Evolutionary conservation across 805 yeast genomes (phyloP), one percentile per base, ranked within the genome.

Genomic region (Saccharomyces jurei): DNA sequence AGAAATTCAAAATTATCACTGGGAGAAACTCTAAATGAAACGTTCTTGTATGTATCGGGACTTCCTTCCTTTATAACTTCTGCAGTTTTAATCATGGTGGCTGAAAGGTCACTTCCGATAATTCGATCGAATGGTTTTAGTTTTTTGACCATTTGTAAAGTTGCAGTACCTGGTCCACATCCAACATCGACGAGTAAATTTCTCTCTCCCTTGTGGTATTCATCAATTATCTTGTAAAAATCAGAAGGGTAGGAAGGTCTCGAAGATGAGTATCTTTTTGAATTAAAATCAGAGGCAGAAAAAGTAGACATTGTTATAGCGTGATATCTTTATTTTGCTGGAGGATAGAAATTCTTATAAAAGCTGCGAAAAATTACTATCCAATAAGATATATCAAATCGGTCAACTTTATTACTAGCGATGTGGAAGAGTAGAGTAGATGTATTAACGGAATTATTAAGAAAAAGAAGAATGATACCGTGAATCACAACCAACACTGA

Each of bases 141-240:
- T 27, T 54, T 17, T 1, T 48, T n/a, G 6, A 52, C 57, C 51
- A 70, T 49, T 46, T 81, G 80, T 55, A 77, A 74, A 0, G 91
- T 78, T 1, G 85, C 92, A 57, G 82, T 82, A 0, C 95, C 95
- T 0, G 94, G 80, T 0, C 96, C 96, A 67, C 90, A 85, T 0
- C 94, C 96, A 3, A 85, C 71, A 69, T 89, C 96, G 11, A 87
- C 65, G 2, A 82, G 79, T n/a, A 73, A 56, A 1, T 65, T 52
- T 1, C 62, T 57, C 59, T 68, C 53, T 60, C 77, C 70, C 14
- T 65, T 64, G 63, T 80, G 83, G 62, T 76, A 82, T 0, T 58
- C 54, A 6, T 67, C 48, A 26, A 85, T 58, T 30, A 67, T 64
- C 1, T 74, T 63, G 62, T 76, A 84, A 52, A 86, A 76, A 4